Percentiles rank a stretch among this genome's conserved stretches.
phyloP scores from a whole-genome alignment of 108 stramenopile genomes.

The Stephanodiscus minutulus region DNA sequence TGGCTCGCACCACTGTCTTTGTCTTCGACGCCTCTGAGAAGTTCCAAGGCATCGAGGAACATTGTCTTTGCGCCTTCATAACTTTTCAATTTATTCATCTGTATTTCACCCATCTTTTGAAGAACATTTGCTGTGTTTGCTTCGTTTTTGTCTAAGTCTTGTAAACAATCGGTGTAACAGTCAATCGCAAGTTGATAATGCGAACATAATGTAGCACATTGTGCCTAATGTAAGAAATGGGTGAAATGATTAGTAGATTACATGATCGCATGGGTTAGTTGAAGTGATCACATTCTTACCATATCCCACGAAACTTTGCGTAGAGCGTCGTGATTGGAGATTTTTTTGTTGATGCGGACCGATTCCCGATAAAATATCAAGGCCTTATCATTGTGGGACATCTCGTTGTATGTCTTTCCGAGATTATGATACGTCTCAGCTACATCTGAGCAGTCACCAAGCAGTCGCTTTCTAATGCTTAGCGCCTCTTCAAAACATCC shows the following conservation, averaged over 20 bases:
- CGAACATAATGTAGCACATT: conserved; percentile 22
- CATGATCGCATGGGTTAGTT: background rate
- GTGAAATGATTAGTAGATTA: background rate
- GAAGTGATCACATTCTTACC: conserved; percentile 7
- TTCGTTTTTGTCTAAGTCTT: conserved; percentile 15
- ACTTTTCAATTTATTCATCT: conserved; percentile 32
- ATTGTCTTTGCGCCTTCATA: conserved; percentile 38
- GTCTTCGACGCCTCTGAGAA: conserved; percentile 14
- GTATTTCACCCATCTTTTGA: conserved; percentile 41
- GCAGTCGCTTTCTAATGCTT: conserved; percentile 24
- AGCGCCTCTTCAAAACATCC: conserved; percentile 44
- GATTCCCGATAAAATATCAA: conserved; percentile 48
- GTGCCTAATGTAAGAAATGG: conserved; percentile 15
- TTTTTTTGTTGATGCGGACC: conserved; percentile 36
- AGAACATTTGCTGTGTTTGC: conserved; percentile 26
- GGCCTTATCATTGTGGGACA: conserved; percentile 37
- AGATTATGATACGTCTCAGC: conserved; percentile 47
- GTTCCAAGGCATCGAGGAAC: conserved; percentile 45
- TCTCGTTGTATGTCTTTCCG: conserved; percentile 27
- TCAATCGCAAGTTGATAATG: conserved; percentile 40
- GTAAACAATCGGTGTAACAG: conserved; percentile 44
- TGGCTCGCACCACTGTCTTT: background rate
- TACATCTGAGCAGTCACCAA: conserved; percentile 31
- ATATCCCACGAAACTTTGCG: conserved; percentile 38
- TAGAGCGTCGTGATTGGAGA: conserved; percentile 20